These are phyloP conservation scores for Hylodesmum podocarpum DNA, from an alignment of 306 rosid species.

Conservation along the genomic window DNA sequence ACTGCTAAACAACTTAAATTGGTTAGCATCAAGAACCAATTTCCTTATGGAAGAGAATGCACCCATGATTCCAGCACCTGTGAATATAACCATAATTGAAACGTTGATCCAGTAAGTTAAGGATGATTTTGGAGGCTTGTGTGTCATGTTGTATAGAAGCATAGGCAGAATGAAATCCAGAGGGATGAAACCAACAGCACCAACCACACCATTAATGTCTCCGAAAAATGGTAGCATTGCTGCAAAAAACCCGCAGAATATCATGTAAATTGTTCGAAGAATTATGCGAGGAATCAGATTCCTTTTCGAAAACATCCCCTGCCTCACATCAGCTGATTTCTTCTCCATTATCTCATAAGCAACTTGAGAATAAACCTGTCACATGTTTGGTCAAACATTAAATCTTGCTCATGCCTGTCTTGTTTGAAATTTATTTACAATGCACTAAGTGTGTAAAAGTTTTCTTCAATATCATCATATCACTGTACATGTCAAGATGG, in stretches of 20 bases:
- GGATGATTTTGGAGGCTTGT: slow-evolving; percentile 71
- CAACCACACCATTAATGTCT: slow-evolving; percentile 81
- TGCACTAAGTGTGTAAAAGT: too few relatives aligned
- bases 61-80: slow-evolving; percentile 77
- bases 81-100: slow-evolving; percentile 70
- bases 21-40: slow-evolving; percentile 73
- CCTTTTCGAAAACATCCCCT: slow-evolving; percentile 79
- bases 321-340: slow-evolving; percentile 75
- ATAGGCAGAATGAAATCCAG: slow-evolving; percentile 91
- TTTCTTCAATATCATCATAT: too few relatives aligned
- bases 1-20: slow-evolving; percentile 73
- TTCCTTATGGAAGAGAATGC: slow-evolving; percentile 81
- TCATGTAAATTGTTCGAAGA: slow-evolving; percentile 76
- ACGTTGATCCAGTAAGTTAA: slow-evolving; percentile 70
- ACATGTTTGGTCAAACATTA: slow-evolving; percentile 4
- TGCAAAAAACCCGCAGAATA: slow-evolving; percentile 73
- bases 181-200: slow-evolving; percentile 94
- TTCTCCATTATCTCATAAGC: slow-evolving; percentile 96
- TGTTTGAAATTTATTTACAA: neutral
- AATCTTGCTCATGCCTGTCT: neutral
- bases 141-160: slow-evolving; percentile 84
- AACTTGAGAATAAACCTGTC: slow-evolving; percentile 96
- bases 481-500: too few relatives aligned
- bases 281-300: slow-evolving; percentile 78
- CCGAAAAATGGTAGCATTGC: slow-evolving; percentile 98